phyloP scores from a whole-genome alignment of 2,329 filamentous ascomycete species.

The Verticillium longisporum region DNA sequence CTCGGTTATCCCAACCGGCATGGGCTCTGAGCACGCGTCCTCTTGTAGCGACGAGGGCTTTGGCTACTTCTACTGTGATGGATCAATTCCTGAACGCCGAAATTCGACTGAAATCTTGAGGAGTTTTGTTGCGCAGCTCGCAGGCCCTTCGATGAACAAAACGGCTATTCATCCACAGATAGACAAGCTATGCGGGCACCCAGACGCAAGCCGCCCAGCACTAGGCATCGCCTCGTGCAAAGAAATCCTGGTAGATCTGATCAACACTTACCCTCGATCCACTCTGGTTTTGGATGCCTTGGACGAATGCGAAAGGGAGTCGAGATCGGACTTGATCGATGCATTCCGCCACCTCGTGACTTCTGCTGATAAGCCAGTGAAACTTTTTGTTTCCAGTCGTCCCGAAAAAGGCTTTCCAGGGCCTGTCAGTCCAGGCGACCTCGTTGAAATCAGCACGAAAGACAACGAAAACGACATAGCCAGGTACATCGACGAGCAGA shows the following conservation, averaged over 20 bases:
- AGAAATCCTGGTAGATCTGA: background rate
- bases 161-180: background rate
- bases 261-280: background rate
- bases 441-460: background rate
- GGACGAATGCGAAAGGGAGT: background rate
- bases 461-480: background rate
- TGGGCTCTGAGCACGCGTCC: background rate
- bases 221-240: background rate
- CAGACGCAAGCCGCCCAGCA: background rate
- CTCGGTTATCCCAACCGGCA: background rate
- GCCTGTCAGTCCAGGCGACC: background rate
- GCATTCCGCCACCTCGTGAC: background rate
- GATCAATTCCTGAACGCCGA: background rate
- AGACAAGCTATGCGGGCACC: background rate
- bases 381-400: background rate
- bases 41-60: background rate
- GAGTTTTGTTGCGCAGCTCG: background rate
- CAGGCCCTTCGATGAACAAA: background rate
- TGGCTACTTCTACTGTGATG: background rate
- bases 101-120: background rate
- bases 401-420: background rate
- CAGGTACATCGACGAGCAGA: background rate
- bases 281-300: background rate
- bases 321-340: background rate
- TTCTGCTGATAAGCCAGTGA: background rate